Evolutionary conservation across 2,329 filamentous ascomycete genomes (phyloP), one percentile per base, ranked within the genome.

Genomic region (Hyphodiscus sp.): DNA sequence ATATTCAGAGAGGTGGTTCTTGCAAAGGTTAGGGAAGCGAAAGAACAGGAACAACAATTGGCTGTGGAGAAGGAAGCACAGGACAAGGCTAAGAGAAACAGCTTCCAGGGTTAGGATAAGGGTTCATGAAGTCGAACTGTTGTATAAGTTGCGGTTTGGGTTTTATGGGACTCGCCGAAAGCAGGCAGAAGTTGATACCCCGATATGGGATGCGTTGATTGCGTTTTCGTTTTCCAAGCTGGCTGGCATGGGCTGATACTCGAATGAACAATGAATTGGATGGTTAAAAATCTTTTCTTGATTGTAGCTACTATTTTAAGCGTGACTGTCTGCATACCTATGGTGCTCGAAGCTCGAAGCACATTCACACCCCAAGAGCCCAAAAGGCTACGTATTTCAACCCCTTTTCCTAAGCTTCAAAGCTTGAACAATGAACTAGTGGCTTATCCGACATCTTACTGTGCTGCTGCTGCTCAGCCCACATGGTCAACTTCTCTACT

Each of bases 1-100:
- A 95, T 97, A 65, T 96, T 97, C 82, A 82, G 89, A 64, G 92
- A 96, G 71, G 89, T 97, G 13, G 92, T 96, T 15, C 76, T 96
- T 54, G 92, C 91, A 60, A 97, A 96, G 76, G 90, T 96, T 45
- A 82, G 87, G 56, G 91, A 96, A 71, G 87, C 89, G 81, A 95
- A 95, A 77, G 86, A 64, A 38, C 85, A 90, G 62, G 81, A 91
- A 64, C 87, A 95, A 68, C 85, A 91, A 67, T 77, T 87, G 62
- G 84, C 86, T 69, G 69, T 88, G 72, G 74, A 76, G 54, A 64
- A 61, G 50, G 62, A 68, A n/a, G 65, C 63, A 10, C 53, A 62
- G 44, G 62, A 62, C 20, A 64, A 64, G 9, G 63, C 64, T 13
- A 68, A 63, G 51, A 57, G 58, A 29, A 58, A 61, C 23, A 59